Base-by-base conservation (phyloP, 2,329 filamentous ascomycete species). In the Microdochium nivale region DNA sequence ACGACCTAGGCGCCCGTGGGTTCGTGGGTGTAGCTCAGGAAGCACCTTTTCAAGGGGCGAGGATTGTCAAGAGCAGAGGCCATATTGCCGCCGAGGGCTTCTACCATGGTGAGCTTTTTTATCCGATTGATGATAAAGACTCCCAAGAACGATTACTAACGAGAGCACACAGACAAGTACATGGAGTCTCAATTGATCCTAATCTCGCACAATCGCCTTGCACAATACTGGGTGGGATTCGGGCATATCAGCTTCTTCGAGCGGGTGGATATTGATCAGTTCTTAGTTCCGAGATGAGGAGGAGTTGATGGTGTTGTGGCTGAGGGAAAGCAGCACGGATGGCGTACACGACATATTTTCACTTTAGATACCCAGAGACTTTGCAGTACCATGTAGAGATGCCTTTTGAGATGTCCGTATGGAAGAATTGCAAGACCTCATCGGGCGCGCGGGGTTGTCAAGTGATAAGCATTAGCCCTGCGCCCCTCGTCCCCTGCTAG, bases 81-180 rank as follows among this genome's bases (percentile, higher is more conserved):
- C 91, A 96, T 67, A 81, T 96, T 57, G 91, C 91, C 2, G 77
- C 76, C 1, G 75, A 77, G 11, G 87, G 85, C 1, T 96, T 94
- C 62, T 65, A 72, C 43, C 72, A 84, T 60, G 86, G 90, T 94
- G 65, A 73, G 84, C 69, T 19, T 44, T 11, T n/a, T n/a, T n/a
- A n/a, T n/a, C n/a, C n/a, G n/a, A n/a, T n/a, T n/a, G n/a, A n/a
- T n/a, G n/a, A n/a, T n/a, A n/a, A n/a, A n/a, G n/a, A n/a, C n/a
- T n/a, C n/a, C n/a, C n/a, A n/a, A n/a, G 33, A 16, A 19, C 5
- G 14, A 11, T n/a, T n/a, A 53, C 53, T 54, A 35, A 53, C 30
- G 1, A 19, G 24, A 19, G 16, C 24, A n/a, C 53, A 3, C 50
- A 92, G 88, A 90, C 60, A 78, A 78, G 53, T 96, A 83, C 59